Evolutionary conservation across 75 land plant genomes (phyloP), one percentile per base, ranked within the genome.

Genomic region (Azolla pinnata): DNA sequence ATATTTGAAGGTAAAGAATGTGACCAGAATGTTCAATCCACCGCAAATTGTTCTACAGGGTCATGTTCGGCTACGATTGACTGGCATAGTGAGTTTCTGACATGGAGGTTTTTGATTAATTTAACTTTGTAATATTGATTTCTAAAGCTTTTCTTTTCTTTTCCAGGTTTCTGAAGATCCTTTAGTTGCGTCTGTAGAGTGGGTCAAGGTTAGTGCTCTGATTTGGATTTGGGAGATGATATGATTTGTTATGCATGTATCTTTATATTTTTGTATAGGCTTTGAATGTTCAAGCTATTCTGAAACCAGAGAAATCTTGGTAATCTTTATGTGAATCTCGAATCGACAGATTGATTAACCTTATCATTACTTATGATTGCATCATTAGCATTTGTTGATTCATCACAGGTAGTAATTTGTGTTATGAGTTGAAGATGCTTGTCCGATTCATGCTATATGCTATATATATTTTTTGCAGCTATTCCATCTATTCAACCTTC

Each of bases 41-140:
- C 54, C 54, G 3, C 75, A 72, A 59, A 52, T 72, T 30, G 60
- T 72, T 54, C 64, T 72, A 20, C 69, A 67, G 70, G 75, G 75
- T 33, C 75, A 73, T 67, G 64, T 73, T 20, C 75, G 75, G 2
- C 70, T 73, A 16, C 75, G 75, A 16, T 31, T 73, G 25, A 73
- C 75, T 24, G 75, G 75, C 44, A 67, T 73, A 60, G 75, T 73
- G 61, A 52, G 25, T 23, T 52, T 3, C 12, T 19, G 26, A 24
- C 12, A 12, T 38, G 42, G 42, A 38, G 7, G 42, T 38, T 8
- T 38, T 38, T 38, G 42, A 8, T 38, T 14, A 38, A n/a, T n/a
- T n/a, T n/a, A n/a, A n/a, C n/a, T n/a, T n/a, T n/a, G n/a, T n/a
- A n/a, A n/a, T n/a, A n/a, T n/a, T n/a, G n/a, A n/a, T n/a, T n/a